Evolutionary conservation across 495 filamentous ascomycete species (phyloP).

Genomic region (Lophium mytilinum): DNA sequence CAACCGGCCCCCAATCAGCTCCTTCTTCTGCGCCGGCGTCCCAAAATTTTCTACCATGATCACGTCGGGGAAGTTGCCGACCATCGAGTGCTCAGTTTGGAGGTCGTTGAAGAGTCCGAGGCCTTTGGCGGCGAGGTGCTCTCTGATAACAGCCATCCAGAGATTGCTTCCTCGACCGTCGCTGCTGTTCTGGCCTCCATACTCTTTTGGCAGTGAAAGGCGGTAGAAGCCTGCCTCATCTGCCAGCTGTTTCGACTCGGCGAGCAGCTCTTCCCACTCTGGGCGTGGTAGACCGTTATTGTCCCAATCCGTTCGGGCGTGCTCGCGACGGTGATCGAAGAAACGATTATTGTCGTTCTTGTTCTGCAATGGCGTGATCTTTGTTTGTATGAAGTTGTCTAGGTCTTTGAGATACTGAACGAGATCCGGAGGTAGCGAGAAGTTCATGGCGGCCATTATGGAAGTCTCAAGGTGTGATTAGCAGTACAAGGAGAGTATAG

Average conservation of each 20-base stretch:
- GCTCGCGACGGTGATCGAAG: conserved; percentile 54
- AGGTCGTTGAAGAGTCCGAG: conserved; percentile 54
- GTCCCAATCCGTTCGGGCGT: conserved; percentile 48
- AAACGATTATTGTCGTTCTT: conserved; percentile 49
- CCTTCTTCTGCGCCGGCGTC: conserved; percentile 40
- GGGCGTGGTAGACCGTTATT: conserved; percentile 43
- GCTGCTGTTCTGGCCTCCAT: conserved; percentile 43
- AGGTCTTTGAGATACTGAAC: conserved; percentile 38
- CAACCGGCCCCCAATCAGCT: conserved; percentile 42
- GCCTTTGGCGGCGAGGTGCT: conserved; percentile 48
- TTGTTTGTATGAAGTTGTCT: conserved; percentile 47
- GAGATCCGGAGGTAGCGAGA: conserved; percentile 44
- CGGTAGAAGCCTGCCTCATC: conserved; percentile 51
- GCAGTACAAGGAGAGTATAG: no score
- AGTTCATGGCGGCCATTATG: conserved; percentile 40
- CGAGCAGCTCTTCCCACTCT: conserved; percentile 49
- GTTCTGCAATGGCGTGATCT: conserved; percentile 46
- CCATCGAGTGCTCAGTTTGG: conserved; percentile 51
- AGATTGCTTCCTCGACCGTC: conserved; percentile 38
- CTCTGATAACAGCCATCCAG: conserved; percentile 53
- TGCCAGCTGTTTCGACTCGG: conserved; percentile 38
- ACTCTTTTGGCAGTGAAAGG: conserved; percentile 45
- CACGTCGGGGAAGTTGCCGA: conserved; percentile 52
- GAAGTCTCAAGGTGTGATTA: neutral
- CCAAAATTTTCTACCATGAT: conserved; percentile 52